Evolutionary conservation across 441 rosid genomes (phyloP), one percentile per base, ranked within the genome.

Genomic region (Erysimum cheiri): DNA sequence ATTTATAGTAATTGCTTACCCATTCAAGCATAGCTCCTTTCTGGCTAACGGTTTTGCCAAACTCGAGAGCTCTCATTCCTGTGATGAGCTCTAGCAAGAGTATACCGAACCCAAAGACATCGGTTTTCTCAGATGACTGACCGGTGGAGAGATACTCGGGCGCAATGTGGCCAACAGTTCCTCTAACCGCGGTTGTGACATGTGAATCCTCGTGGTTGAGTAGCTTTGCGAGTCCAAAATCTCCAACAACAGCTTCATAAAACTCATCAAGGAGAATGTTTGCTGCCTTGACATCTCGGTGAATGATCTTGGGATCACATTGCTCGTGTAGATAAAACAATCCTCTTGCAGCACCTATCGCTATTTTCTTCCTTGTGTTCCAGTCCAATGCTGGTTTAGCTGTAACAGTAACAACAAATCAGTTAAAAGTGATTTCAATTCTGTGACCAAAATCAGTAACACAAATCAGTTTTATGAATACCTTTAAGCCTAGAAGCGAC

Each of bases 21-120:
- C 97, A 90, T 68, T 87, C 97, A 17, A 88, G 96, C 89, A 87
- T 87, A 15, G 94, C 98, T 80, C 97, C 96, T 77, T 90, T 90
- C 81, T 88, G 88, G 62, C 85, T 84, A 43, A 80, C 77, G 8
- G 87, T 83, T 79, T 92, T 90, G 9, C 97, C 96, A 61, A 88
- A 87, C 88, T 90, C 96, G 0, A 90, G 89, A 33, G 97, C 92
- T 78, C 96, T 84, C 91, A 86, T 88, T 10, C 98, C 97, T 33
- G 98, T 90, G 13, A 90, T 90, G 54, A 90, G 98, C 81, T 92
- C 98, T 55, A 92, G 67, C 82, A 92, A 71, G 54, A 92, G 91
- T 77, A 92, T 88, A 70, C 97, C 97, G 5, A 92, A 92, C 56
- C 98, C 95, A 75, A 90, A 92, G 46, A 90, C 98, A 71, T 92